Evolutionary conservation across 352 stramenopile species (phyloP), one percentile per base, ranked within the genome.

Genomic region (Globisporangium heterothallicum): DNA sequence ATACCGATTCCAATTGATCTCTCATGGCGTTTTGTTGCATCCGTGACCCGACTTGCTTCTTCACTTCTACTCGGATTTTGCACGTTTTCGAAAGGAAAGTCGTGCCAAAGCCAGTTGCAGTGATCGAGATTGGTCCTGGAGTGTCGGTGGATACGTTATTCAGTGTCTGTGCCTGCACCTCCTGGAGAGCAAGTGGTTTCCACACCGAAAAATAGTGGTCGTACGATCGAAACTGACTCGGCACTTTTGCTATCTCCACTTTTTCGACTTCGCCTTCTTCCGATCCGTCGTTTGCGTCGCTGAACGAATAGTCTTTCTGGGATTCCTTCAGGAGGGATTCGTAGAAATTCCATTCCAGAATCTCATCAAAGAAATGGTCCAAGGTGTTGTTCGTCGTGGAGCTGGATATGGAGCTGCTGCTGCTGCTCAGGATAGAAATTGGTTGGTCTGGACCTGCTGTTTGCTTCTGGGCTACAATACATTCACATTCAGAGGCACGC

Each of bases 151-250:
- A 75, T 24, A 94, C 64, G 32, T 63, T 76, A 59, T 91, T 94
- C 13, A 94, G 65, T 16, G 81, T 84, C 47, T 96, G 83, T 3
- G 84, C 86, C 50, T 93, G 77, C n/a, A 96, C 78, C 87, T 96
- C 86, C 58, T 93, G 64, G 1, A 94, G 58, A 14, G 82, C 78
- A 14, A 96, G 61, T 3, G 84, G 86, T 55, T 92, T 86, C 86
- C 86, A 96, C 19, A 96, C 82, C 3, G 73, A 86, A 49, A 93
- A 94, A 41, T 96, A 96, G 49, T 94, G 81, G 13, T 91, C 75
- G 38, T 93, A 94, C 40, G 79, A 94, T 18, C 66, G 58, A 55
- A 96, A 96, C 48, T 86, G 86, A 61, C 78, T 92, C 26, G 84
- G 84, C 10, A 95, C 78, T 36, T 78, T 72, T 0, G 76, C 59